Conservation (phyloP, 2,329 filamentous ascomycete genomes). For the Dactylonectria estremocensis region DNA sequence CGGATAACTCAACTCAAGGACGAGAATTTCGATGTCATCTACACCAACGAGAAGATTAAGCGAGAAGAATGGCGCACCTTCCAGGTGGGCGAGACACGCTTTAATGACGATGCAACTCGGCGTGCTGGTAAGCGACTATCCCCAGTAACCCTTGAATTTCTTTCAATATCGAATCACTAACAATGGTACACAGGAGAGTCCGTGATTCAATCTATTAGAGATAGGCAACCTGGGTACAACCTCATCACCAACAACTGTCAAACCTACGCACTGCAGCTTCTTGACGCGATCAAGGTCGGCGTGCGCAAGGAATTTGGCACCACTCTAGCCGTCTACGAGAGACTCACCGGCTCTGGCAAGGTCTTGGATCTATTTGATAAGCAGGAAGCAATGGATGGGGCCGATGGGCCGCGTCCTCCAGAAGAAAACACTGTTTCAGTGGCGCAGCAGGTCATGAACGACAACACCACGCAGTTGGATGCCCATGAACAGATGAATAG, state of each 20-base stretch:
- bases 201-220: conserved; percentile 67
- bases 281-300: conserved; percentile 69
- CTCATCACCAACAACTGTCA: conserved; percentile 75
- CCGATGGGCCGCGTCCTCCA: conserved; percentile 18
- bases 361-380: conserved; percentile 67
- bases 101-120: conserved; percentile 68
- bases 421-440: conserved; percentile 61
- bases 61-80: conserved; percentile 66
- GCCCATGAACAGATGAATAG: conserved; percentile 51
- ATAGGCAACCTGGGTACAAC: conserved; percentile 66
- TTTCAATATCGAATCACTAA: conserved; percentile 10
- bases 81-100: conserved; percentile 66
- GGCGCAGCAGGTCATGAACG: conserved; percentile 68
- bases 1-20: conserved; percentile 53
- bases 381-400: conserved; percentile 40
- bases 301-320: conserved; percentile 67
- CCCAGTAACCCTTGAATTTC: background rate
- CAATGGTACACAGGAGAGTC: conserved; percentile 60
- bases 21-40: conserved; percentile 70
- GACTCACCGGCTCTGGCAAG: conserved; percentile 64
- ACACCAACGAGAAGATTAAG: conserved; percentile 66
- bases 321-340: conserved; percentile 67
- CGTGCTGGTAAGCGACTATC: conserved; percentile 59
- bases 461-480: conserved; percentile 67
- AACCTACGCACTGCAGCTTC: conserved; percentile 67